Evolutionary conservation across 768 basidiomycete species (phyloP).

Genomic region (Tulasnella sp.): DNA sequence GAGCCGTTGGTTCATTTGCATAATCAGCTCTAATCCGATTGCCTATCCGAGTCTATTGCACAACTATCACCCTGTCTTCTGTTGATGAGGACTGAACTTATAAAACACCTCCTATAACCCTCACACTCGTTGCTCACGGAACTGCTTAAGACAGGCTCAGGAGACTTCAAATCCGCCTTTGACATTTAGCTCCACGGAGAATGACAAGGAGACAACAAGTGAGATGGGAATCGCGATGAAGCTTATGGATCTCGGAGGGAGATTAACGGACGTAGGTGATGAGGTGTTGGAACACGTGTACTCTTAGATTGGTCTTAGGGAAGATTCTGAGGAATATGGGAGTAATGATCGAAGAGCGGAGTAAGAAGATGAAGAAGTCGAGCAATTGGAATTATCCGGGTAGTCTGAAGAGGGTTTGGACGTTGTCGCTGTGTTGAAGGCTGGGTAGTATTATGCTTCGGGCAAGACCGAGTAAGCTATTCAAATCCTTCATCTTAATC

Average conservation of each 20-base stretch:
- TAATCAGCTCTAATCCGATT: too few species aligned
- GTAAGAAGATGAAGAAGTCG: background rate
- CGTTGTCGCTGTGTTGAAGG: constrained; percentile 16
- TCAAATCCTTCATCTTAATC: background rate
- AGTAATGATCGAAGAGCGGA: background rate
- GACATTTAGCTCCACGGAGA: background rate
- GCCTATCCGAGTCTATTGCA: background rate
- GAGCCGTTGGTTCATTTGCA: background rate
- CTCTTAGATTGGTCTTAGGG: constrained; percentile 1
- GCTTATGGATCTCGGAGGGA: constrained; percentile 6
- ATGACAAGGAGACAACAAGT: background rate
- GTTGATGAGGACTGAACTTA: background rate
- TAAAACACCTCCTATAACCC: constrained; percentile 3
- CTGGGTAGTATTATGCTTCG: constrained; percentile 14
- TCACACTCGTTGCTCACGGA: constrained; percentile 6
- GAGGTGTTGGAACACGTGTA: constrained; percentile 2
- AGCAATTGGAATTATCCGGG: constrained; percentile 15
- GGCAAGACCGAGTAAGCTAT: constrained; percentile 18
- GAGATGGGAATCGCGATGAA: constrained; percentile 11
- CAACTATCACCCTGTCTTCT: background rate
- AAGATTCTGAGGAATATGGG: background rate
- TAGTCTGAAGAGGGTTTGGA: constrained; percentile 19
- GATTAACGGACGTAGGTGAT: background rate
- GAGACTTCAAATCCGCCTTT: background rate
- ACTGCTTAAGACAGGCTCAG: background rate